Evolutionary conservation across 2,329 filamentous ascomycete genomes (phyloP), one percentile per base, ranked within the genome.

Genomic region (Fusarium agapanthi): DNA sequence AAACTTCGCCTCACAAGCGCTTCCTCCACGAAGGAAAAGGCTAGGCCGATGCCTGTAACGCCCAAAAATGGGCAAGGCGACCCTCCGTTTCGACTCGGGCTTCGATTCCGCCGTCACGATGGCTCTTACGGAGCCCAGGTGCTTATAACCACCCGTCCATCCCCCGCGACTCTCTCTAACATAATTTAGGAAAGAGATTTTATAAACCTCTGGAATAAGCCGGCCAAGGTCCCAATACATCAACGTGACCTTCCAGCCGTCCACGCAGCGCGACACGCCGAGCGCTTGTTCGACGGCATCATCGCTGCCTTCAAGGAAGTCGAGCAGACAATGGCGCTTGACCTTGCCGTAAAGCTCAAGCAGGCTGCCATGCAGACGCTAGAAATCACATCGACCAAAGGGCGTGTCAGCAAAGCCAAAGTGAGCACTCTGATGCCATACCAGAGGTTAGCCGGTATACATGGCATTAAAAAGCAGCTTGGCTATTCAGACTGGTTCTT

Each of bases 401-500:
- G 6, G 0, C 6, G 1, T n/a, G n/a, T 30, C 14, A 22, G 10
- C 44, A 47, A 16, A 16, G 10, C 14, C 9, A 8, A n/a, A 16
- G 26, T 30, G 6, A 47, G 6, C 44, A 3, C 6, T 26, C 15
- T 3, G 10, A 47, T 12, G 20, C 45, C 45, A 8, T 48, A n/a
- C 45, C 10, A 16, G 44, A 32, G 3, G 13, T 3, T 48, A 1
- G 2, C 28, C 5, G 45, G 45, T 6, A 16, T 0, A 6, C 3
- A n/a, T 1, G 28, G 45, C 5, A 0, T 13, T 1, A 5, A 24
- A 7, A 48, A 32, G 28, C 11, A 34, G 12, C 30, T 50, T 24
- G 0, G 0, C 12, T 50, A 34, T 0, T 0, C 16, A 3, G 1
- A 50, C 0, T 50, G 30, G 47, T 34, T 50, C n/a, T 34, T 34